Evolutionary conservation across 768 basidiomycete genomes (phyloP), one percentile per base, ranked within the genome.

Genomic region (Amanita rimosa): DNA sequence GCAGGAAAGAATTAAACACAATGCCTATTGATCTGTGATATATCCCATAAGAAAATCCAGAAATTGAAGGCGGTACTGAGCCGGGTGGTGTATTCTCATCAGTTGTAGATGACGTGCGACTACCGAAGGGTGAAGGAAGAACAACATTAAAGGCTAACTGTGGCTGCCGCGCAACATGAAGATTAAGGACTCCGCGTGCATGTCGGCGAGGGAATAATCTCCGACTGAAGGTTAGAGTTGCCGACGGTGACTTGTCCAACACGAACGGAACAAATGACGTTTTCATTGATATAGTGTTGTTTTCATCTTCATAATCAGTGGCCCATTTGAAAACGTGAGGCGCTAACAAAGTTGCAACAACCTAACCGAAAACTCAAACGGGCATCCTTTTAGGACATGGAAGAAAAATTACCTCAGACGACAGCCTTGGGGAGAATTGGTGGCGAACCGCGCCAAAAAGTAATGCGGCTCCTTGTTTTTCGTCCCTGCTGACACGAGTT

Each of bases 391-490:
- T 39, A 48, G 45, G 34, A 48, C 16, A 52, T 53, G 53, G 54
- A 44, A 52, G 45, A 52, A 40, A 49, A 53, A 63, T 44, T 60
- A 73, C 79, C 62, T 72, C 66, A n/a, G 72, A 64, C 38, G 62
- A 60, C 50, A 79, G 57, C 44, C 77, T 75, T 11, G 86, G 84
- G 24, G 85, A 86, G 58, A 78, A 79, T 56, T 88, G 85, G 62
- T 91, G 83, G 49, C 74, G 76, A 42, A 93, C 62, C 2, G 87
- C 87, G 33, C 85, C 86, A 21, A 78, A 59, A 34, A 92, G 59
- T 49, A 72, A 74, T 13, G 70, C 70, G 8, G 63, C 56, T 17
- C 55, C 60, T 38, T 54, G 55, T 9, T 45, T 52, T 44, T 57
- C 58, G 50, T 58, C 51, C 39, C 58, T 54, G 45, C 62, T 64